These are phyloP conservation scores for Hsuehochloa calcarea DNA, from an alignment of 176 grass and related monocot genomes.

Conservation along the genomic window DNA sequence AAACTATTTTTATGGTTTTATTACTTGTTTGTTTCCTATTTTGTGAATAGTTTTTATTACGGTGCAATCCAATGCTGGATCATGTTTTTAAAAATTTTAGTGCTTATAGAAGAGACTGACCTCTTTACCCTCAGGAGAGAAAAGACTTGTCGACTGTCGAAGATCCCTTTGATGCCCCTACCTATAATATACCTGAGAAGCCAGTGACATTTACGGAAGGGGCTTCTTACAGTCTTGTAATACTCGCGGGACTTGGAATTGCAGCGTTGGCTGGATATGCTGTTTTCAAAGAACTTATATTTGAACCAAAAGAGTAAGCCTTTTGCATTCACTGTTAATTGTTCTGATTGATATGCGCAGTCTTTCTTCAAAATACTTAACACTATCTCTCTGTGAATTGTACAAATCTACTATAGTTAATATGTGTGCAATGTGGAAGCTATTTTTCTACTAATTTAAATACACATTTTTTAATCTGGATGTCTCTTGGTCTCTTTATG, in stretches of 20 bases:
- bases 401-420: slow-evolving; percentile 8
- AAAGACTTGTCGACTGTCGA: slow-evolving; percentile 78
- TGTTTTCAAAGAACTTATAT: slow-evolving; percentile 95
- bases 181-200: slow-evolving; percentile 95
- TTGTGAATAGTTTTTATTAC: not conserved
- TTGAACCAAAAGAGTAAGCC: slow-evolving; percentile 94
- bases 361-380: slow-evolving; percentile 10
- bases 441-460: not conserved
- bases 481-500: not conserved
- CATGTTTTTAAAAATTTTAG: slow-evolving; percentile 3
- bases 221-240: slow-evolving; percentile 86
- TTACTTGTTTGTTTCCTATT: not conserved
- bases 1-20: slow-evolving; percentile 15
- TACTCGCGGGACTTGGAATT: slow-evolving; percentile 85
- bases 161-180: slow-evolving; percentile 91
- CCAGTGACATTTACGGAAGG: slow-evolving; percentile 88
- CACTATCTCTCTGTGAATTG: not conserved
- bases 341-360: slow-evolving; percentile 2
- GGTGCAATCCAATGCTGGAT: not conserved
- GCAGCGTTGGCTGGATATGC: slow-evolving; percentile 90
- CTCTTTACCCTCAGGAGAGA: slow-evolving; percentile 46
- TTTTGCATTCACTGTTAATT: slow-evolving; percentile 20
- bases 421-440: not conserved
- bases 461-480: not conserved
- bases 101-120: slow-evolving; percentile 18